Percentiles rank a stretch among this genome's conserved stretches.
Evolutionary conservation across 192 early-diverging fungal genomes (phyloP).

Genomic region (Umbelopsis sp.): DNA sequence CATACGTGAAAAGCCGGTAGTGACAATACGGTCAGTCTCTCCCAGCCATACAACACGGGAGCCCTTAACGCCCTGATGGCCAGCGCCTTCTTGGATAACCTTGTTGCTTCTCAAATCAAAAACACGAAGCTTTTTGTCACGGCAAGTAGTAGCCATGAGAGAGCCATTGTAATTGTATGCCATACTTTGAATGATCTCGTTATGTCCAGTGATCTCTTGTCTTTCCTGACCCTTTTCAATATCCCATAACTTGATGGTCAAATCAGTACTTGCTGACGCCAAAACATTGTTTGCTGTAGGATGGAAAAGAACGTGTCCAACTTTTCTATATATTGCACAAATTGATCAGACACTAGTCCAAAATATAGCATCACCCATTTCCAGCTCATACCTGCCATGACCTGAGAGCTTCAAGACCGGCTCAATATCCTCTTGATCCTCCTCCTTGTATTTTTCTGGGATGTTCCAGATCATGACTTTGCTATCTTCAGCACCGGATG

Average conservation of each 20-base stretch:
- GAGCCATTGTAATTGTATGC: slow-evolving; percentile 88
- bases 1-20: slow-evolving; percentile 93
- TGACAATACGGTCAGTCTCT: slow-evolving; percentile 73
- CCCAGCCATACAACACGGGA: slow-evolving; percentile 93
- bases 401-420: slow-evolving; percentile 83
- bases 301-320: slow-evolving; percentile 98
- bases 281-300: slow-evolving; percentile 94
- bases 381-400: slow-evolving; percentile 67
- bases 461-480: slow-evolving; percentile 97
- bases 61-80: slow-evolving; percentile 98
- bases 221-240: slow-evolving; percentile 79
- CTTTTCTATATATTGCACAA: slow-evolving; percentile 61
- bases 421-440: slow-evolving; percentile 75
- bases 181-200: slow-evolving; percentile 91
- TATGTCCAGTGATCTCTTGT: slow-evolving; percentile 81
- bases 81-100: slow-evolving; percentile 73
- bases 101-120: slow-evolving; percentile 91
- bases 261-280: slow-evolving; percentile 85
- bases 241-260: slow-evolving; percentile 94
- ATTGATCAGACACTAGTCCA: too few species aligned
- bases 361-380: neutral
- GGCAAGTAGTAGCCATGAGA: slow-evolving; percentile 86
- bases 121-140: slow-evolving; percentile 94
- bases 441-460: slow-evolving; percentile 68
- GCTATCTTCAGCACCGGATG: slow-evolving; percentile 81